Conservation (phyloP, 352 stramenopile genomes). For the Chrysophaeum taylorii region DNA sequence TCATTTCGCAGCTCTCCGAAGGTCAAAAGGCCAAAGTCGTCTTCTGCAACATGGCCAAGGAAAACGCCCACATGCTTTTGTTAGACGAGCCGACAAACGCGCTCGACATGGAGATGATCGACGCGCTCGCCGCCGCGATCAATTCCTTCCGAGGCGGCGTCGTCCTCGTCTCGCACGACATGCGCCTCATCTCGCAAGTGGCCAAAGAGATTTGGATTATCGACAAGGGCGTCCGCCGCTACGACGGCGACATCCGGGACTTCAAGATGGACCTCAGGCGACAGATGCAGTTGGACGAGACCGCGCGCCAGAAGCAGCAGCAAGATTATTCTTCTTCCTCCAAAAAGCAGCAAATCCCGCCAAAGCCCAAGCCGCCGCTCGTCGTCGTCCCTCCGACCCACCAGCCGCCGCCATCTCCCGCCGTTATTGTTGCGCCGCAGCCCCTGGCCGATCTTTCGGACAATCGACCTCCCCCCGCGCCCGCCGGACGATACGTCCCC, state of each 20-base stretch:
- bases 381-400: too few species aligned
- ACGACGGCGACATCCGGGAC: constrained; percentile 50
- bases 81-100: constrained; percentile 64
- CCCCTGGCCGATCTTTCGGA: too few species aligned
- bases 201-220: constrained; percentile 56
- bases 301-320: neutral
- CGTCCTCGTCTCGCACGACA: constrained; percentile 96
- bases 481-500: too few species aligned
- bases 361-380: neutral
- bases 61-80: constrained; percentile 87
- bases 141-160: constrained; percentile 94
- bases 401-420: too few species aligned
- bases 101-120: constrained; percentile 75
- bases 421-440: too few species aligned
- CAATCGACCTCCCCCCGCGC: too few species aligned
- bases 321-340: too few species aligned
- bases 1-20: constrained; percentile 76
- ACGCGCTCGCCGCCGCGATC: constrained; percentile 89
- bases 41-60: constrained; percentile 90
- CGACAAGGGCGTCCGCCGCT: constrained; percentile 21
- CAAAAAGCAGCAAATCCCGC: constrained; percentile 1
- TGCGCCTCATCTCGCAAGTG: constrained; percentile 90
- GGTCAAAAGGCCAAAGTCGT: constrained; percentile 90
- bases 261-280: constrained; percentile 60
- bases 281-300: constrained; percentile 44